phyloP scores from a whole-genome alignment of 2,329 filamentous ascomycete genomes.

The Periglandula ipomoeae region DNA sequence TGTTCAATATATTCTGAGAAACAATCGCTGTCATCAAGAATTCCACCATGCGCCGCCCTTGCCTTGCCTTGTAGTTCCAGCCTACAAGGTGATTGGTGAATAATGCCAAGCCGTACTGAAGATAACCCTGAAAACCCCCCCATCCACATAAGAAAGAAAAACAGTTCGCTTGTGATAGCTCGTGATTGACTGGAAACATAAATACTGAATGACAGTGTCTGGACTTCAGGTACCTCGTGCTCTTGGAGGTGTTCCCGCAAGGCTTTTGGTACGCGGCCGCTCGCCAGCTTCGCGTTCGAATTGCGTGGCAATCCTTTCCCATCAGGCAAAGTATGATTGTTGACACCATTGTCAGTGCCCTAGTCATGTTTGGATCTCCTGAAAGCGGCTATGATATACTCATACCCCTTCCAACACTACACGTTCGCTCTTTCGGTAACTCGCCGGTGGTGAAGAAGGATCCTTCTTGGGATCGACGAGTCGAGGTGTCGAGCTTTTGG shows the following conservation, averaged over 20 bases:
- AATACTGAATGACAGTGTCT: too few relatives aligned
- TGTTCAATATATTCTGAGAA: background rate
- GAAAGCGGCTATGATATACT: slow-evolving; percentile 6
- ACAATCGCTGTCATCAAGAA: background rate
- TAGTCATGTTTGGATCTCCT: too few relatives aligned
- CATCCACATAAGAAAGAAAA: background rate
- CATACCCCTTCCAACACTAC: slow-evolving; percentile 40
- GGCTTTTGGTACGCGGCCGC: background rate
- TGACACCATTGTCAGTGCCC: too few relatives aligned
- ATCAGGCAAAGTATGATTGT: too few relatives aligned
- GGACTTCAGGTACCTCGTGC: too few relatives aligned
- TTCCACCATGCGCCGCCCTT: background rate
- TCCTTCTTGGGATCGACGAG: slow-evolving; percentile 30
- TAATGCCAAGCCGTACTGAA: too few relatives aligned
- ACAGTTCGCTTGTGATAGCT: too few relatives aligned
- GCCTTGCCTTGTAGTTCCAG: slow-evolving; percentile 1
- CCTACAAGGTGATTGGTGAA: background rate
- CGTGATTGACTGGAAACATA: too few relatives aligned
- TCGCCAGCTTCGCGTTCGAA: background rate
- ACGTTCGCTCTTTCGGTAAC: slow-evolving; percentile 43
- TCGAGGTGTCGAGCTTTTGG: slow-evolving; percentile 35
- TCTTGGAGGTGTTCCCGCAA: too few relatives aligned
- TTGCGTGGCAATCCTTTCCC: too few relatives aligned
- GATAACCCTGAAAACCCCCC: too few relatives aligned
- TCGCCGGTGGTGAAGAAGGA: slow-evolving; percentile 22